Evolutionary conservation across 768 basidiomycete species (phyloP), one percentile per base, ranked within the genome.

Genomic region (Russula sp.): DNA sequence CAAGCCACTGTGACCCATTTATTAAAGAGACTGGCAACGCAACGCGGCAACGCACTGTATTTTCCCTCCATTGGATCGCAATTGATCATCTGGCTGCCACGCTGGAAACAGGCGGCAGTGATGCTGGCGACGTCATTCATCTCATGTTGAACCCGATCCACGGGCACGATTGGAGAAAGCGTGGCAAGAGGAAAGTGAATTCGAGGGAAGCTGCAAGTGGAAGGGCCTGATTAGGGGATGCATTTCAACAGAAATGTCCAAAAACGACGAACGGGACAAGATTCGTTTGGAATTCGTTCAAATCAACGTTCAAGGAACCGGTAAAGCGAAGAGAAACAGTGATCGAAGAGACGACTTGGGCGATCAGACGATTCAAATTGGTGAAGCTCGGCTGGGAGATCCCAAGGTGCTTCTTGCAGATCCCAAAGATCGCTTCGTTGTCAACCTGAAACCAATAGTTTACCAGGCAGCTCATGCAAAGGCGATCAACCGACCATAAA

Each of bases 1-100:
- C 86, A 86, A 6, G 86, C 86, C 83, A 84, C 80, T 81, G 34
- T 4, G 31, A 31, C 2, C 2, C n/a, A 32, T 7, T 44, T 9
- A 48, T 47, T 47, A 48, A 37, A 31, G 10, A 16, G 14, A 44
- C 11, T 18, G 4, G 18, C 35, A 16, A 55, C 16, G 13, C 7
- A 0, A 31, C 2, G 13, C 5, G 10, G n/a, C 52, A n/a, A 32
- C 79, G 60, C 69, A 81, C 80, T 89, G 79, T 88, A 89, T 78
- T 89, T 89, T 75, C 87, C 87, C 73, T 87, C 84, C 59, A 86
- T 78, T 39, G 87, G 88, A 72, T 89, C 87, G 67, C 88, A 89
- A 77, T 89, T 87, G 70, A 87, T 81, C 86, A 89, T 87, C 75
- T 89, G 59, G 44, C 18, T 61, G 16, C 59, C 59, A 13, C 52